Base-by-base conservation (phyloP, 2,329 filamentous ascomycete genomes). In the Acrocalymma vagum region DNA sequence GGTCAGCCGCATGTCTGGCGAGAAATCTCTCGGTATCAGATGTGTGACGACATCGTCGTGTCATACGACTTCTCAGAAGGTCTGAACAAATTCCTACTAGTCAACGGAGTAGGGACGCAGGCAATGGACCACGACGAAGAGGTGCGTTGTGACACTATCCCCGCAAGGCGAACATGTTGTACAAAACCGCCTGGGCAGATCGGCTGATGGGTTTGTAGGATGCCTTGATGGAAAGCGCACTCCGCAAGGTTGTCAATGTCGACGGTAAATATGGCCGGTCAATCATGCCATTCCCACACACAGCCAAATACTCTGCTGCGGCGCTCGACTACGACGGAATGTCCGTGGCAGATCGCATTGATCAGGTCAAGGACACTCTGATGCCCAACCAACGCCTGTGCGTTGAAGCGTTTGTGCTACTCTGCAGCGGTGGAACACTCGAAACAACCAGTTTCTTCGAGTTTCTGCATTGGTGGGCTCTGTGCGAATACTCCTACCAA, bases 161-260 rank as follows among this genome's bases (percentile, higher is more conserved):
- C 6, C 23, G 4, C 8, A 29, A 11, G 5, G 5, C 3, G 9
- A 11, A 5, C 14, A 3, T 20, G 6, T n/a, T n/a, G 17, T 18
- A 11, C 29, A 21, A 11, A 31, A 16, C 6, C 5, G 6, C 5
- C 3, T 18, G n/a, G n/a, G n/a, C n/a, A n/a, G n/a, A n/a, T n/a
- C n/a, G n/a, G n/a, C n/a, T 21, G 11, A 35, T 14, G 33, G 9
- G 15, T 14, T 35, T 24, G 17, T 10, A 5, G n/a, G 5, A 15
- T 41, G 17, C 42, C 25, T 10, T 9, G 3, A 68, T 32, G 53
- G 61, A 38, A 55, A 57, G 26, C 25, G 39, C 49, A 26, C 38
- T 77, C 1, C 57, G 62, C 5, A 78, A 78, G 15, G 69, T 79
- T 11, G 67, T 74, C 25, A 74, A 79, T 26, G 65, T 79, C 3